Conservation (phyloP, 352 stramenopile genomes). For the Phytophthora brassicae region DNA sequence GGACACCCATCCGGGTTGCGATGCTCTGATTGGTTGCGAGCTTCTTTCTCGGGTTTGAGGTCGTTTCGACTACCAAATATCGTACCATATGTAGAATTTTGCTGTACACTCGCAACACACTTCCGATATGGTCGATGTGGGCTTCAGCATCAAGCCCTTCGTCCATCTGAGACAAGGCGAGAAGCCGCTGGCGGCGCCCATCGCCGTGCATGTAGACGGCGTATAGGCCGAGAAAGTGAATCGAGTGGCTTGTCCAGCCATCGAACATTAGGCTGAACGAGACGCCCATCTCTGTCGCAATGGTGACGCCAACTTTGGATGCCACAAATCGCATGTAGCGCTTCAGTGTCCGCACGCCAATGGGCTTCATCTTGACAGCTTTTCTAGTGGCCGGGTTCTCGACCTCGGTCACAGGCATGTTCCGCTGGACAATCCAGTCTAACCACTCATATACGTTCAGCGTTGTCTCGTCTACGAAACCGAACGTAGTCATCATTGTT, state of each 20-base stretch:
- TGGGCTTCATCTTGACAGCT: not conserved
- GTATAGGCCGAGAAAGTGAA: slow-evolving; percentile 19
- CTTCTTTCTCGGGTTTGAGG: no score
- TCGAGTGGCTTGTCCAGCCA: no score
- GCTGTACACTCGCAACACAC: not conserved
- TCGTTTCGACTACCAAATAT: slow-evolving; percentile 21
- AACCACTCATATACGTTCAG: slow-evolving; percentile 7
- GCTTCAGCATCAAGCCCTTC: slow-evolving; percentile 4
- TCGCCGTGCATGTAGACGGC: not conserved
- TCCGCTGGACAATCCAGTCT: slow-evolving; percentile 2
- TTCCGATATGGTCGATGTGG: slow-evolving; percentile 13
- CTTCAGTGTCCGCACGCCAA: not conserved
- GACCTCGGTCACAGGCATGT: slow-evolving; percentile 12
- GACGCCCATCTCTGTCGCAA: slow-evolving; percentile 6
- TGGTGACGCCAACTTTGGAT: not conserved
- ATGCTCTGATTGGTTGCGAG: slow-evolving; percentile 16
- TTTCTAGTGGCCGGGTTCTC: slow-evolving; percentile 11
- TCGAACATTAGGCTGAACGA: slow-evolving; percentile 22
- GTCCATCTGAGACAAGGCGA: slow-evolving; percentile 13
- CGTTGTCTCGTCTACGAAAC: slow-evolving; percentile 7
- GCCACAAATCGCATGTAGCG: no score
- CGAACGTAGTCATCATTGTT: not conserved
- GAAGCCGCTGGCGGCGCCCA: slow-evolving; percentile 1
- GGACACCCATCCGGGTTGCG: not conserved
- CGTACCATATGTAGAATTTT: slow-evolving; percentile 2